Conservation (phyloP, 2,329 filamentous ascomycete genomes). For the Neodidymelliopsis sp. region DNA sequence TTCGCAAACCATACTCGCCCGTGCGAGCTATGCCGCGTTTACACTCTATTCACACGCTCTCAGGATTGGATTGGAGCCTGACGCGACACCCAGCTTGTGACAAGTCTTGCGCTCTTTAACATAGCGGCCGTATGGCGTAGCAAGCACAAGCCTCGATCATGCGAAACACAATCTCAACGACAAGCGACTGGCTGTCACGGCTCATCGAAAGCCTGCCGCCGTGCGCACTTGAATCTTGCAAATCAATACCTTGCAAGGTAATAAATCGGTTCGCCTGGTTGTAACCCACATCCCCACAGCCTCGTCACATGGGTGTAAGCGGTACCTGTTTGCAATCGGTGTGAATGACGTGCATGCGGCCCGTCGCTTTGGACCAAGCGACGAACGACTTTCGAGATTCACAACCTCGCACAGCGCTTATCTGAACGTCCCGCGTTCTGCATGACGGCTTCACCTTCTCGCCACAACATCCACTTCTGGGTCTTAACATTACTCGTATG, state of each 20-base stretch:
- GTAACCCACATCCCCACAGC: conserved; percentile 29
- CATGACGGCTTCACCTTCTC: background rate
- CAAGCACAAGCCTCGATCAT: conserved; percentile 14
- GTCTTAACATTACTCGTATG: background rate
- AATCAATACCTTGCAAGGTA: background rate
- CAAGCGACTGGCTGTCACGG: conserved; percentile 19
- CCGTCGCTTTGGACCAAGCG: conserved; percentile 2
- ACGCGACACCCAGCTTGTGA: conserved; percentile 2
- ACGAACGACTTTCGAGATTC: background rate
- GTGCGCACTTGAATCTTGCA: background rate
- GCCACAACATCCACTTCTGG: background rate
- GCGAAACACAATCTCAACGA: conserved; percentile 16
- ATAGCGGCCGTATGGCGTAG: conserved; percentile 10
- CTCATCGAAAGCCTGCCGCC: conserved; percentile 16
- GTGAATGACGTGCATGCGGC: conserved; percentile 19
- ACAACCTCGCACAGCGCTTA: background rate
- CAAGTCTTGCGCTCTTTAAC: background rate
- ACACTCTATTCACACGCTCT: background rate
- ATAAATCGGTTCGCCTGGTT: background rate
- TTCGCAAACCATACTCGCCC: conserved; percentile 7
- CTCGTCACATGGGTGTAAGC: conserved; percentile 17
- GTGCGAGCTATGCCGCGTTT: background rate
- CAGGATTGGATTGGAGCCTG: background rate
- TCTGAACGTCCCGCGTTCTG: background rate
- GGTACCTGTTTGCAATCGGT: conserved; percentile 26